phyloP scores from a whole-genome alignment of 2,329 filamentous ascomycete genomes.

The Bipolaris victoriae region DNA sequence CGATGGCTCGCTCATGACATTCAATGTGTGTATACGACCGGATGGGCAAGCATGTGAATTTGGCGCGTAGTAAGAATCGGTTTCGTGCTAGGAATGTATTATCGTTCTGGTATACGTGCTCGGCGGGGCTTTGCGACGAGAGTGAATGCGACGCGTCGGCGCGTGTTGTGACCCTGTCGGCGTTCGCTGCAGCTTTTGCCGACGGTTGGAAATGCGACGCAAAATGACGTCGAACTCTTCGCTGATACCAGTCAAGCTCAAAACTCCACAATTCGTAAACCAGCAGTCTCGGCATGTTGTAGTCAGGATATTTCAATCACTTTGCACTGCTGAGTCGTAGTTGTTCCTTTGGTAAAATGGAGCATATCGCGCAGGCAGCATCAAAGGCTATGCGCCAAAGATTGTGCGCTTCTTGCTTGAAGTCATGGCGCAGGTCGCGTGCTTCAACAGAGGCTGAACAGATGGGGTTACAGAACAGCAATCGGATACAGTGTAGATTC shows the following conservation, averaged over 20 bases:
- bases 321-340: not conserved
- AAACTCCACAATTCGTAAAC: conserved; percentile 1
- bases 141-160: conserved; percentile 37
- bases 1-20: conserved; percentile 40
- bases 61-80: not conserved
- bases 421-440: conserved; percentile 20
- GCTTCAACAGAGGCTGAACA: conserved; percentile 10
- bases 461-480: conserved; percentile 41
- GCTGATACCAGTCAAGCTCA: conserved; percentile 18
- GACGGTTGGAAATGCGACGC: conserved; percentile 33
- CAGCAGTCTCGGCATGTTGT: conserved; percentile 11
- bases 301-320: not conserved
- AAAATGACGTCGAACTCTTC: conserved; percentile 41
- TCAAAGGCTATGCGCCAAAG: conserved; percentile 29
- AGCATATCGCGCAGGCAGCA: conserved; percentile 20
- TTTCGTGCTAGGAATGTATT: conserved; percentile 3
- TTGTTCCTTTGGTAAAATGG: conserved; percentile 11
- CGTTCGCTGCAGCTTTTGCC: conserved; percentile 33
- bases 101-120: not conserved
- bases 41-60: not conserved
- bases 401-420: conserved; percentile 36
- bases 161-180: conserved; percentile 34
- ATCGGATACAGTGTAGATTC: conserved; percentile 44
- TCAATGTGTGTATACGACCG: not conserved
- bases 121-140: conserved; percentile 12